Base-by-base conservation (phyloP, 305 asterid genomes). In the Rubia balearica region DNA sequence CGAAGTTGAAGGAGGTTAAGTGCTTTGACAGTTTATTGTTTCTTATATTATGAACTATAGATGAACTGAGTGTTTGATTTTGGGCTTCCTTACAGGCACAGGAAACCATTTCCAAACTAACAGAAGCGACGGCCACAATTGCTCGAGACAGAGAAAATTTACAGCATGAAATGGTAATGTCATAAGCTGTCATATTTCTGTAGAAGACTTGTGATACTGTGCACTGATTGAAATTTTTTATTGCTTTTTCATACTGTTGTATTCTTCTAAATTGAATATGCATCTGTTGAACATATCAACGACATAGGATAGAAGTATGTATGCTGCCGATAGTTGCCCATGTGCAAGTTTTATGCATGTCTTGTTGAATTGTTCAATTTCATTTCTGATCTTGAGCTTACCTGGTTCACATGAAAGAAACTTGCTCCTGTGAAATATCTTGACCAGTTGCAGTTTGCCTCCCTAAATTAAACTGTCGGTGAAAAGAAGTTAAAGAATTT, bases 81-180 rank as follows among this genome's bases (percentile, higher is more conserved):
- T 73, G 51, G 36, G 57, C 36, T 19, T 73, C 60, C 61, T 77
- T 77, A 68, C 88, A 94, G 96, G 96, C 96, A 16, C 79, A 85
- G 36, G 56, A 74, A 75, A 87, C 85, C 46, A 85, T 89, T 74
- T 70, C 85, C 74, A 83, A 81, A 85, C 89, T 89, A 57, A 87
- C 69, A 71, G 87, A 81, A 75, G 92, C 88, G 75, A 86, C 69
- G 79, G 82, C 65, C 79, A 82, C 72, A 77, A 63, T 77, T 75
- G 48, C 77, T 49, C 77, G 48, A n/a, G 91, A 85, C 75, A 79
- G 82, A 79, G 90, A 85, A 46, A 73, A 66, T 46, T 74, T 88
- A 70, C 79, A 77, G 66, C 83, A 77, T 75, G 96, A 93, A 80
- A 57, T 87, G 91, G 96, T 87, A 77, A 72, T 77, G 64, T 65